Percentiles rank a stretch among this genome's conserved stretches.
Conservation (phyloP, 2,329 filamentous ascomycete genomes). For the Pseudocercospora vitis region DNA sequence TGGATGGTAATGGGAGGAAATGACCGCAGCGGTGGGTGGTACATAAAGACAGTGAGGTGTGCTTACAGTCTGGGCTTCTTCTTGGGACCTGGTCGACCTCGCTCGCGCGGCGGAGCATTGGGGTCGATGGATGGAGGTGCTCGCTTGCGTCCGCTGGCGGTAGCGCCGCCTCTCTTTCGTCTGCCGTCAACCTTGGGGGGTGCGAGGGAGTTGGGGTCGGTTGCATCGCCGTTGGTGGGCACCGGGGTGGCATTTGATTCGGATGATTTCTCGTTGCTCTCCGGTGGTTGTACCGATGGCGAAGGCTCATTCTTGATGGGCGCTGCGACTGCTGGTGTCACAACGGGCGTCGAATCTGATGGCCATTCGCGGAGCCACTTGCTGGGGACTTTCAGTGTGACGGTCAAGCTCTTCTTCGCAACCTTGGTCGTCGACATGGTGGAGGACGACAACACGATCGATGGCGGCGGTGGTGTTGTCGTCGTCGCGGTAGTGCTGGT, state of each 20-base stretch:
- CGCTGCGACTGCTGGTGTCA: background rate
- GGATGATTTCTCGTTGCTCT: slow-evolving; percentile 42
- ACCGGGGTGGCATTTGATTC: slow-evolving; percentile 46
- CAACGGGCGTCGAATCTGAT: slow-evolving; percentile 24
- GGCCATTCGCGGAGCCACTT: slow-evolving; percentile 34
- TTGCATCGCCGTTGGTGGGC: slow-evolving; percentile 36
- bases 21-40: too few relatives aligned
- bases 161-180: slow-evolving; percentile 66
- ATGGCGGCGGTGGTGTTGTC: slow-evolving; percentile 8
- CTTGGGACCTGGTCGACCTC: slow-evolving; percentile 88
- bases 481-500: slow-evolving; percentile 3
- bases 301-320: slow-evolving; percentile 41
- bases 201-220: slow-evolving; percentile 43
- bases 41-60: too few relatives aligned
- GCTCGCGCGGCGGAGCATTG: slow-evolving; percentile 34
- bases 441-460: slow-evolving; percentile 26
- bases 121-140: slow-evolving; percentile 51
- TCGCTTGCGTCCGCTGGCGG: slow-evolving; percentile 33
- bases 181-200: slow-evolving; percentile 49
- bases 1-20: too few relatives aligned
- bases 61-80: slow-evolving; percentile 94
- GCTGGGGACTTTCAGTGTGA: slow-evolving; percentile 32
- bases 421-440: slow-evolving; percentile 29
- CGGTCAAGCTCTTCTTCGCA: slow-evolving; percentile 34
- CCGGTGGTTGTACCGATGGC: slow-evolving; percentile 36